Percentiles rank a stretch among this genome's conserved stretches.
These are phyloP conservation scores for Metarhizium anisopliae DNA, from an alignment of 2,329 filamentous ascomycete species.

Conservation along the genomic window DNA sequence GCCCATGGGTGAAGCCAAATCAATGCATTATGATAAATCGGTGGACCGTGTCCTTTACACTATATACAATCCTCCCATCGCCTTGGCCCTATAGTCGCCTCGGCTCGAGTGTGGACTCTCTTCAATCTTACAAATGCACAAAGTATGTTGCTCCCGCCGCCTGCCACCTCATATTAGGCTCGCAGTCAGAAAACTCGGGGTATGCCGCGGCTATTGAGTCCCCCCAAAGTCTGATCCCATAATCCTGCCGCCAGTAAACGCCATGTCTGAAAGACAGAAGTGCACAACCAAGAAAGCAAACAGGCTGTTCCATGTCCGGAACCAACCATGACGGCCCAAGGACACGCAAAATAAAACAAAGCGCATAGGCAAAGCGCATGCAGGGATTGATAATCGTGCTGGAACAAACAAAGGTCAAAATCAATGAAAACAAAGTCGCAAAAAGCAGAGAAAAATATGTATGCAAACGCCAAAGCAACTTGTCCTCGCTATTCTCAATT, in stretches of 20 bases:
- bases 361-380: not conserved
- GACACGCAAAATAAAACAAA: not conserved
- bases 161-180: slow-evolving; percentile 1
- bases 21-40: not conserved
- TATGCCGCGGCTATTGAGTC: not conserved
- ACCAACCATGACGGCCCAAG: not conserved
- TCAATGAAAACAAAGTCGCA: not conserved
- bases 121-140: slow-evolving; percentile 5
- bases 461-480: slow-evolving; percentile 11
- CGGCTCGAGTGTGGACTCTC: not conserved
- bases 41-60: slow-evolving; percentile 1
- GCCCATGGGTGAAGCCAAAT: not conserved
- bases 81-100: not conserved
- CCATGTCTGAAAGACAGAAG: not conserved
- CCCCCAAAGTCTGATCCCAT: not conserved
- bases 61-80: not conserved
- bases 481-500: slow-evolving; percentile 1
- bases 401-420: not conserved
- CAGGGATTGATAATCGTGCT: not conserved
- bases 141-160: not conserved
- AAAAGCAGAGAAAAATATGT: not conserved
- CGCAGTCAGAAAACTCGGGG: not conserved
- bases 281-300: not conserved
- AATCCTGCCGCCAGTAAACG: slow-evolving; percentile 2
- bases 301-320: not conserved